These are phyloP conservation scores for Raffaelea ambrosiae DNA, from an alignment of 2,329 filamentous ascomycete species.

Conservation along the genomic window DNA sequence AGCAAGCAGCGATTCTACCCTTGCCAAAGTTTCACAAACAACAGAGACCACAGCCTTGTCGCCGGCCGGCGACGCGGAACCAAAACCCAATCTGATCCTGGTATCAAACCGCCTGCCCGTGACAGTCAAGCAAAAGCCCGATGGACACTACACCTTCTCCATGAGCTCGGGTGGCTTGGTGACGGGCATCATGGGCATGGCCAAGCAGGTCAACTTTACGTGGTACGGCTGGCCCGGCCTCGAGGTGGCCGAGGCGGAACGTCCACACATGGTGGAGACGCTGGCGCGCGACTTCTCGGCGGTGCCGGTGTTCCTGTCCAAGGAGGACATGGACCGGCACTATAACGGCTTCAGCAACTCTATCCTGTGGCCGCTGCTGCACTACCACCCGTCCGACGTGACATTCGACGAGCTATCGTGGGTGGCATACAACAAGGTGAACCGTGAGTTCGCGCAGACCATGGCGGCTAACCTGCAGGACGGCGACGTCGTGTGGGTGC, in stretches of 20 bases:
- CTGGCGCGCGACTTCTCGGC: slow-evolving; percentile 84
- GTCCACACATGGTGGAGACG: slow-evolving; percentile 62
- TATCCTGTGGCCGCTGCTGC: slow-evolving; percentile 96
- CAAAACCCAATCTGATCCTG: slow-evolving; percentile 32
- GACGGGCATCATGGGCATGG: slow-evolving; percentile 82
- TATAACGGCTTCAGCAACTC: slow-evolving; percentile 99
- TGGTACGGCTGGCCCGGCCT: slow-evolving; percentile 99
- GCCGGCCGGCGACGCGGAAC: neutral
- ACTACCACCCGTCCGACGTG: slow-evolving; percentile 97
- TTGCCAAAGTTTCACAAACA: no score
- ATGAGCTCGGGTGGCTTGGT: slow-evolving; percentile 97
- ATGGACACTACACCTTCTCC: slow-evolving; percentile 86
- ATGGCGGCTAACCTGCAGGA: slow-evolving; percentile 83
- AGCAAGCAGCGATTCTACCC: no score
- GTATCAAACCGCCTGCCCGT: slow-evolving; percentile 94
- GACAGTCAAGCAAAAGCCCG: slow-evolving; percentile 88
- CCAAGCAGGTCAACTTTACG: slow-evolving; percentile 88
- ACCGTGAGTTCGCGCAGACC: slow-evolving; percentile 81
- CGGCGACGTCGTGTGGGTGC: slow-evolving; percentile 93
- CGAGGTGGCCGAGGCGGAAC: slow-evolving; percentile 80
- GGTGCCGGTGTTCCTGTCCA: slow-evolving; percentile 85
- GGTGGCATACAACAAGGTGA: slow-evolving; percentile 88
- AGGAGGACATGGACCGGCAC: slow-evolving; percentile 87
- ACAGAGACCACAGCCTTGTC: neutral
- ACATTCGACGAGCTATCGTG: slow-evolving; percentile 94